Conservation (phyloP, 208 protist genomes). For the Naegleria lovaniensis region DNA sequence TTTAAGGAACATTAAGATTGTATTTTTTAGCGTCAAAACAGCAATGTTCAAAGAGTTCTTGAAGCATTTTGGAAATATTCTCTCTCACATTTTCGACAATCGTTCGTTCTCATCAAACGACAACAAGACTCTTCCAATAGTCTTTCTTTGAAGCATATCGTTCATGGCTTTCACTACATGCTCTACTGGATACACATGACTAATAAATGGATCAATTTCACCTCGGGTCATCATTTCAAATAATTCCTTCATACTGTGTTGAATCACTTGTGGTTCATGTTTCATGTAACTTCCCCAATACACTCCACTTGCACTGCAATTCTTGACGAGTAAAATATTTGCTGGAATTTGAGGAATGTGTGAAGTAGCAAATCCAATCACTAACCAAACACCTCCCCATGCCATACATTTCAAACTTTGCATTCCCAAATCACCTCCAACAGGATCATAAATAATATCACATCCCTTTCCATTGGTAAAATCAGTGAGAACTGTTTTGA, state of each 20-base stretch:
- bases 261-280: background rate
- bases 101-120: background rate
- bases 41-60: no score
- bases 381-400: constrained; percentile 23
- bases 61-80: no score
- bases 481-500: constrained; percentile 9
- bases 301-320: background rate
- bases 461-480: constrained; percentile 34
- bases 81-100: no score
- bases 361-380: constrained; percentile 32
- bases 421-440: constrained; percentile 31
- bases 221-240: background rate
- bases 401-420: constrained; percentile 33
- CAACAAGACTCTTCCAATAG: background rate
- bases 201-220: background rate
- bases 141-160: background rate
- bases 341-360: constrained; percentile 29
- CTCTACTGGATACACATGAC: background rate
- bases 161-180: background rate
- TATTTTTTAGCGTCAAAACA: no score
- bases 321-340: constrained; percentile 35
- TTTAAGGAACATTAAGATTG: no score
- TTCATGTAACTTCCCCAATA: background rate
- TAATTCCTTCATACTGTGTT: background rate
- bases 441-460: constrained; percentile 37